These are phyloP conservation scores for Colletotrichum limetticola DNA, from an alignment of 2,329 filamentous ascomycete species.

Conservation along the genomic window DNA sequence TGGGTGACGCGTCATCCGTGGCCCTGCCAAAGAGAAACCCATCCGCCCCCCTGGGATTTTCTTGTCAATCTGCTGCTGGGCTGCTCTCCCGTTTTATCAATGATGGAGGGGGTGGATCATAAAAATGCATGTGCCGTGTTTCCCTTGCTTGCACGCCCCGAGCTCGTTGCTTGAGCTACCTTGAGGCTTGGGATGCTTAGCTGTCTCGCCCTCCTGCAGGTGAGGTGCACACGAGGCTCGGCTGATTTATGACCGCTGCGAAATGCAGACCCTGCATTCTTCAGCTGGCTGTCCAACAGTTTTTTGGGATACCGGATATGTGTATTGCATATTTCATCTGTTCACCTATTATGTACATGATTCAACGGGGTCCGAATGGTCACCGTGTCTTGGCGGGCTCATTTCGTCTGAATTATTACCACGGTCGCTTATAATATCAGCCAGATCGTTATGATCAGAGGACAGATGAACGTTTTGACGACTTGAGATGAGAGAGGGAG, in stretches of 20 bases:
- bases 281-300: not conserved
- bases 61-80: not conserved
- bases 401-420: not conserved
- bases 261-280: not conserved
- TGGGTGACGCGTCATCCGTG: slow-evolving; percentile 20
- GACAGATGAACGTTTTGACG: not conserved
- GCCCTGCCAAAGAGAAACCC: not conserved
- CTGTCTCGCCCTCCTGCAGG: not conserved
- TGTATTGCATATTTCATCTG: not conserved
- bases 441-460: not conserved
- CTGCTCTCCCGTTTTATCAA: not conserved
- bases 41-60: not conserved
- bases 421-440: not conserved
- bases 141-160: not conserved
- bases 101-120: not conserved
- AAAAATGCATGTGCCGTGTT: not conserved
- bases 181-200: no score
- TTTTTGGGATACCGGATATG: no score
- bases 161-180: not conserved
- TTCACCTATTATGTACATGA: not conserved
- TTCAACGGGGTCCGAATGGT: not conserved
- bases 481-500: not conserved
- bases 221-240: not conserved
- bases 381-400: not conserved
- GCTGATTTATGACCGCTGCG: not conserved